Evolutionary conservation across 441 rosid species (phyloP).

Genomic region (Metrosideros polymorpha): DNA sequence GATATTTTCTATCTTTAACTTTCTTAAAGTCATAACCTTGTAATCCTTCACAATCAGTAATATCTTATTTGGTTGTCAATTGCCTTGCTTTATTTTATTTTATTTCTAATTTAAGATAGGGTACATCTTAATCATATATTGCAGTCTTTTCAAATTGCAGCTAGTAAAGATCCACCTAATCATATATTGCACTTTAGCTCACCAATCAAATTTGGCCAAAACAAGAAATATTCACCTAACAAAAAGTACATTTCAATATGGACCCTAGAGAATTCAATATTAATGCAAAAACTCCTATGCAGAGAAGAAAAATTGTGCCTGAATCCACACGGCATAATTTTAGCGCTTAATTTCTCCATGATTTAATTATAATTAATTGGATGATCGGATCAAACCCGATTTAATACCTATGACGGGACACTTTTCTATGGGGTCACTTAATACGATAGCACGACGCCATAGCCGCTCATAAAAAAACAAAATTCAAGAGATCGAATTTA

Average conservation of each 20-base stretch:
- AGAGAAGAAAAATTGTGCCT: rapidly evolving
- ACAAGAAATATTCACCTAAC: not conserved
- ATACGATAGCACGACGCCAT: not conserved
- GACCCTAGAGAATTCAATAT: not conserved
- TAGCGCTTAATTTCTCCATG: not conserved
- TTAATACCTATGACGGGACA: not conserved
- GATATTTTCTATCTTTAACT: not conserved
- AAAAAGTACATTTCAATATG: not conserved
- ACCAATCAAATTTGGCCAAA: not conserved
- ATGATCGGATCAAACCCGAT: not conserved
- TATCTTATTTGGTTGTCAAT: not conserved
- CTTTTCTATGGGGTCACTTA: rapidly evolving
- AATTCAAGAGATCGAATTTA: not conserved
- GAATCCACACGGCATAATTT: not conserved
- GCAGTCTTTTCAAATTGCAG: not conserved
- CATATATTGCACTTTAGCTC: not conserved
- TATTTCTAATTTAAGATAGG: not conserved
- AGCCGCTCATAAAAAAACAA: not conserved
- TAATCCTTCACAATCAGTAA: rapidly evolving
- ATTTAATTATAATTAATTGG: not conserved
- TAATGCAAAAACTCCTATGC: not conserved
- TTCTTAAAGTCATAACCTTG: rapidly evolving
- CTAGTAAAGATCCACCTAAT: not conserved
- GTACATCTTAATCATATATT: not conserved
- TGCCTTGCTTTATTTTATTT: not conserved